A percentile compares a stretch with the other conserved stretches of the same genome.
phyloP scores from a whole-genome alignment of 2,329 filamentous ascomycete species.

The Hortaea werneckii region DNA sequence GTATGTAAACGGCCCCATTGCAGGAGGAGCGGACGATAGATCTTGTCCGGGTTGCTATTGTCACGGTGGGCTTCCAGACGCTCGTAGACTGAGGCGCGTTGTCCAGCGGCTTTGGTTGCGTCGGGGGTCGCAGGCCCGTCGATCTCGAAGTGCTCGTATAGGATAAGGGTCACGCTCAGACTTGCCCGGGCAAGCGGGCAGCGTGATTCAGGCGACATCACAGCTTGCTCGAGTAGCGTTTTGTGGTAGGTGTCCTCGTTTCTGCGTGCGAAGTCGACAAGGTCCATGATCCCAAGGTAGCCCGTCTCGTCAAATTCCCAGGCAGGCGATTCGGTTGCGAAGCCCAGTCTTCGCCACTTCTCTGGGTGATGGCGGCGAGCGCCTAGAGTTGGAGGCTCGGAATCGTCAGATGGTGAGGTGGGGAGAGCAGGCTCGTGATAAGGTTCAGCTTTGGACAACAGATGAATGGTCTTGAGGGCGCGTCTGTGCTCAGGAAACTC shows the following conservation, averaged over 20 bases:
- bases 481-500: slow-evolving; percentile 81
- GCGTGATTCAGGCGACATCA: slow-evolving; percentile 57
- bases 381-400: slow-evolving; percentile 17
- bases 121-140: slow-evolving; percentile 35
- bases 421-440: slow-evolving; percentile 41
- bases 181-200: slow-evolving; percentile 84
- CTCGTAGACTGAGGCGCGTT: neutral
- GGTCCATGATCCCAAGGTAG: slow-evolving; percentile 93
- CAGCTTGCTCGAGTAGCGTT: slow-evolving; percentile 77
- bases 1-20: slow-evolving; percentile 91
- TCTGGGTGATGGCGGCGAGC: slow-evolving; percentile 70
- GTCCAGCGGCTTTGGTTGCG: slow-evolving; percentile 3
- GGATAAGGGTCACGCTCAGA: slow-evolving; percentile 71
- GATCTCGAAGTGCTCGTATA: slow-evolving; percentile 94
- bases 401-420: slow-evolving; percentile 2
- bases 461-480: slow-evolving; percentile 74
- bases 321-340: slow-evolving; percentile 79
- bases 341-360: slow-evolving; percentile 88
- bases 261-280: slow-evolving; percentile 86
- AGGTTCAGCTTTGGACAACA: slow-evolving; percentile 44
- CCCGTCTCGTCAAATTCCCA: slow-evolving; percentile 78
- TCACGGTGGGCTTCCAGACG: neutral
- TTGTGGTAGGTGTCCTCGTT: slow-evolving; percentile 91
- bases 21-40: slow-evolving; percentile 77
- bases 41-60: slow-evolving; percentile 63